Conservation (phyloP, 2,329 filamentous ascomycete species). For the Hypoxylon sp. region DNA sequence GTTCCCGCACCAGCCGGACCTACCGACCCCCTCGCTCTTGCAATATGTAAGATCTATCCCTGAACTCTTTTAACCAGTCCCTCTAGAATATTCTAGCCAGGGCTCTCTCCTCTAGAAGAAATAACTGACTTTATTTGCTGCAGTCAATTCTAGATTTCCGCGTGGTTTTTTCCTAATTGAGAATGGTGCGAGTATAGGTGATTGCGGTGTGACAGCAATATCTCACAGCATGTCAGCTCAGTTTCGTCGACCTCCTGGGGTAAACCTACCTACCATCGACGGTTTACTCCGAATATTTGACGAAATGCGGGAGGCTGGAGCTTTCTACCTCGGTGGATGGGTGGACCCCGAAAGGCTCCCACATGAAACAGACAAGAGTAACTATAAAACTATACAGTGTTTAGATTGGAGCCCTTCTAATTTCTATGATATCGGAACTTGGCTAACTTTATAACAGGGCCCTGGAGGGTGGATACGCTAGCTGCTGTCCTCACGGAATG, state of each 20-base stretch:
- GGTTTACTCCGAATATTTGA: background rate
- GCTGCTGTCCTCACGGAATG: background rate
- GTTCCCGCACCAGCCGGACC: too few relatives aligned
- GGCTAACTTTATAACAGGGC: background rate
- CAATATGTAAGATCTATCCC: background rate
- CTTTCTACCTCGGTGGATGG: too few relatives aligned
- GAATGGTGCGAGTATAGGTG: background rate
- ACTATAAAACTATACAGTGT: background rate
- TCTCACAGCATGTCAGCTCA: conserved; percentile 22
- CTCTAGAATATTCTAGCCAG: background rate
- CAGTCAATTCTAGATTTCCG: background rate
- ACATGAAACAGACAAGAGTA: background rate
- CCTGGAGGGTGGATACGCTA: background rate
- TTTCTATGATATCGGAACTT: background rate
- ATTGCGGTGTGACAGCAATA: conserved; percentile 41
- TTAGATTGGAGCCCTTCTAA: background rate
- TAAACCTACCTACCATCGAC: background rate
- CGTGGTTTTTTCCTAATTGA: background rate
- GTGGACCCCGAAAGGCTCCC: too few relatives aligned
- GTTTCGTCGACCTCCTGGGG: background rate
- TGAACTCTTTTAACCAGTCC: background rate
- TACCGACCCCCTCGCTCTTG: too few relatives aligned
- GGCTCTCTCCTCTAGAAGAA: background rate
- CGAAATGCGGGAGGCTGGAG: background rate
- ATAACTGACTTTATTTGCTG: background rate